Conservation (phyloP, 2,329 filamentous ascomycete genomes). For the Xylariaceae sp. region DNA sequence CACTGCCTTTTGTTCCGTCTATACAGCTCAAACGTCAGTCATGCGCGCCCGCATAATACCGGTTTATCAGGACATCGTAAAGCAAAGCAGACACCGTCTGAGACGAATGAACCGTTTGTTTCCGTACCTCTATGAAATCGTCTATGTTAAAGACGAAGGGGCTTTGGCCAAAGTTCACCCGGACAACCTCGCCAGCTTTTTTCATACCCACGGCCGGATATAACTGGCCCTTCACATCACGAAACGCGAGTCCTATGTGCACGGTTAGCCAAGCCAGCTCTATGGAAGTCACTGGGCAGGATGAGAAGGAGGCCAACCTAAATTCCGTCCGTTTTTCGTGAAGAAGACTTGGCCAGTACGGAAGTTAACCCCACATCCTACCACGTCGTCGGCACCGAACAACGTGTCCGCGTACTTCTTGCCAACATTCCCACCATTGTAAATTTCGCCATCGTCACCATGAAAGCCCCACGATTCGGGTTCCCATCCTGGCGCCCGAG, state of each 20-base stretch:
- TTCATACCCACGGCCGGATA: slow-evolving; percentile 64
- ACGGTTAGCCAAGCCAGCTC: slow-evolving; percentile 4
- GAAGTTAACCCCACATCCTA: slow-evolving; percentile 65
- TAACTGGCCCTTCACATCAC: slow-evolving; percentile 59
- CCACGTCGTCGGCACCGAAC: slow-evolving; percentile 52
- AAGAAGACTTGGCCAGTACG: slow-evolving; percentile 61
- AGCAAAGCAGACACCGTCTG: not conserved
- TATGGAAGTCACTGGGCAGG: not conserved
- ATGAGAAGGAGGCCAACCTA: slow-evolving; percentile 39
- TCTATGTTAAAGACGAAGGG: slow-evolving; percentile 92
- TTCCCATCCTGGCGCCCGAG: slow-evolving; percentile 61
- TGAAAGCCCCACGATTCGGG: slow-evolving; percentile 65
- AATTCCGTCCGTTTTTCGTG: slow-evolving; percentile 56
- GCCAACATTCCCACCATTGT: slow-evolving; percentile 51
- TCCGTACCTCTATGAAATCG: slow-evolving; percentile 66
- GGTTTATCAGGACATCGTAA: not conserved
- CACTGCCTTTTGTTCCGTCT: slow-evolving; percentile 58
- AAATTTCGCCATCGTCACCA: slow-evolving; percentile 61
- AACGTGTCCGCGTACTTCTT: slow-evolving; percentile 49
- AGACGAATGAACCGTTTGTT: not conserved
- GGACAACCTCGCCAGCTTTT: slow-evolving; percentile 56
- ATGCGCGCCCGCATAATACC: not conserved
- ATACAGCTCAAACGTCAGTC: slow-evolving; percentile 11
- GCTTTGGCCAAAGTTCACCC: slow-evolving; percentile 63
- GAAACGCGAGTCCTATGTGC: slow-evolving; percentile 61